Conservation (phyloP, 768 basidiomycete species). For the Kwoniella dejecticola region DNA sequence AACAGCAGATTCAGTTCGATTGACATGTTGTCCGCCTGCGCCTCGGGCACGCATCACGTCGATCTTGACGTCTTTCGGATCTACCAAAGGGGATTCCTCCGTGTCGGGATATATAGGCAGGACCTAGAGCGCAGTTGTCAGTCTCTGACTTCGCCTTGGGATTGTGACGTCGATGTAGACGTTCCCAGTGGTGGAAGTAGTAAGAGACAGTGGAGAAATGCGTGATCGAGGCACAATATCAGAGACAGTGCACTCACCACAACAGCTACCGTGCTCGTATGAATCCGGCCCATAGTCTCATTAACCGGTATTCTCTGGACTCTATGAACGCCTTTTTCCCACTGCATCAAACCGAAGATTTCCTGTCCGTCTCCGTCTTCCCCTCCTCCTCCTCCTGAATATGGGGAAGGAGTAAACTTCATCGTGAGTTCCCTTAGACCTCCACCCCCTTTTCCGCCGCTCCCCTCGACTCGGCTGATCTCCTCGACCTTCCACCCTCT, state of each 20-base stretch:
- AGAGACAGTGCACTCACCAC: slow-evolving; percentile 68
- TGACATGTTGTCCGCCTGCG: slow-evolving; percentile 98
- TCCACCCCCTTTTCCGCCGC: slow-evolving; percentile 30
- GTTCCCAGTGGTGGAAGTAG: too few species aligned
- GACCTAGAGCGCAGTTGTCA: too few species aligned
- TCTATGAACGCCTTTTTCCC: slow-evolving; percentile 94
- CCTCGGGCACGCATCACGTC: slow-evolving; percentile 98
- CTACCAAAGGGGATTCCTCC: slow-evolving; percentile 72
- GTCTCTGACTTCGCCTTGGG: too few species aligned
- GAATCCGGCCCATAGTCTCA: slow-evolving; percentile 80
- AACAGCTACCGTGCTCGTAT: slow-evolving; percentile 86
- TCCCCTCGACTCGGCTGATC: slow-evolving; percentile 39
- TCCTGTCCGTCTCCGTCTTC: slow-evolving; percentile 72
- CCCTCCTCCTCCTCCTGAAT: slow-evolving; percentile 66
- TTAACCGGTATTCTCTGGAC: slow-evolving; percentile 93
- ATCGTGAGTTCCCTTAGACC: slow-evolving; percentile 55
- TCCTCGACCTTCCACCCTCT: slow-evolving; percentile 65
- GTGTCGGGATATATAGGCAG: slow-evolving; percentile 70
- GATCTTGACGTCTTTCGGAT: slow-evolving; percentile 74
- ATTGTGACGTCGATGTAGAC: too few species aligned
- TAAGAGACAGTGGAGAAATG: too few species aligned
- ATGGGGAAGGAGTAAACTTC: slow-evolving; percentile 46
- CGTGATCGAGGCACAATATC: too few species aligned
- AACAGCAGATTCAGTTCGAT: slow-evolving; percentile 97
- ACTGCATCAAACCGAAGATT: slow-evolving; percentile 60